Evolutionary conservation across 345 rosid genomes (phyloP).

Genomic region (Viola odorata): DNA sequence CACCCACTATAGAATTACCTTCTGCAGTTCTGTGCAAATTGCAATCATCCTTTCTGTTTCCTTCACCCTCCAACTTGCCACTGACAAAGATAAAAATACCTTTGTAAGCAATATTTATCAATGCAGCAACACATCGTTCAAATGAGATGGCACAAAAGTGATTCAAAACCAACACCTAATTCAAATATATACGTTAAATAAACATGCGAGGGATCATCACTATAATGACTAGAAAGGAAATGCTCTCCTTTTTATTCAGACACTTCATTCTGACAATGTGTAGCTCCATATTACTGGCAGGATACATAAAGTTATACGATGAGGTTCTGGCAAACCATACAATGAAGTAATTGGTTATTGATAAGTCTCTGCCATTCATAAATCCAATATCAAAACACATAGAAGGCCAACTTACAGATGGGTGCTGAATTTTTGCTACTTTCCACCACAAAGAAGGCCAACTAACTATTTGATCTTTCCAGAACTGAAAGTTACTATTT

Average conservation of each 20-base stretch:
- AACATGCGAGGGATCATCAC: no score
- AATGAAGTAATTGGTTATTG: background rate
- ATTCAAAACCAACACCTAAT: no score
- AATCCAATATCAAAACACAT: no score
- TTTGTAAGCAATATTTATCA: background rate
- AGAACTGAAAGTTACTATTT: no score
- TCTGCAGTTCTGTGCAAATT: constrained; percentile 87
- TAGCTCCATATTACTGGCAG: no score
- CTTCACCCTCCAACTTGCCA: constrained; percentile 99
- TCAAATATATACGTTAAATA: no score
- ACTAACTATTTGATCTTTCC: no score
- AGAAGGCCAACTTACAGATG: background rate
- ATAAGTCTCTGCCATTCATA: background rate
- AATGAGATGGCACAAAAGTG: background rate
- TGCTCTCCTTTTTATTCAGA: no score
- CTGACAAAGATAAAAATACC: constrained; percentile 26
- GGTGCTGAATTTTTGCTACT: background rate
- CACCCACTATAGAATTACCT: constrained; percentile 36
- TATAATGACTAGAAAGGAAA: no score
- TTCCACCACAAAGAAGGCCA: background rate
- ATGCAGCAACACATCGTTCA: background rate
- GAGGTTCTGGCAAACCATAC: no score
- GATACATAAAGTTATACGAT: no score
- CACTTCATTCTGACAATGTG: no score
- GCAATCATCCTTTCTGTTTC: constrained; percentile 98